phyloP scores from a whole-genome alignment of 805 yeast species.

The Priceomyces carsonii region DNA sequence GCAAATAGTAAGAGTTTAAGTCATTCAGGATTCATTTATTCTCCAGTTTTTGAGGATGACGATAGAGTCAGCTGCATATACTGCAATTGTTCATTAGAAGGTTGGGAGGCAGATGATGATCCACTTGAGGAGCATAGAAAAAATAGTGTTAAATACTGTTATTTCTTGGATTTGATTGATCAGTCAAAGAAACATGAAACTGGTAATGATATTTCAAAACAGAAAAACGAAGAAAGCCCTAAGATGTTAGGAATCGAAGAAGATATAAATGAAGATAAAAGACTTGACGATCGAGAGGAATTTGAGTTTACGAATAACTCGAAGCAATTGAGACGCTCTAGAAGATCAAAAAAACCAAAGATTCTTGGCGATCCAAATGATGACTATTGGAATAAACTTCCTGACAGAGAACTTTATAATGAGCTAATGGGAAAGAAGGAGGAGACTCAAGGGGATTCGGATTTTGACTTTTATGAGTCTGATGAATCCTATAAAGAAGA shows the following conservation, averaged over 20 bases:
- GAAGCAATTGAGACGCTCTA: slow-evolving; percentile 7
- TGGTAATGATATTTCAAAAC: no score
- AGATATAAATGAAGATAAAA: no score
- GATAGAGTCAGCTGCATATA: slow-evolving; percentile 37
- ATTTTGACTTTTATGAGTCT: background rate
- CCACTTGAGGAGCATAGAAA: slow-evolving; percentile 58
- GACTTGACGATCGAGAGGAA: no score
- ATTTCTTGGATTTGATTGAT: slow-evolving; percentile 20
- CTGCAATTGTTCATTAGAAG: slow-evolving; percentile 27
- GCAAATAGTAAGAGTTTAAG: slow-evolving; percentile 43
- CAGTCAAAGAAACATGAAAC: slow-evolving; percentile 1
- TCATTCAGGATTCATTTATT: slow-evolving; percentile 45
- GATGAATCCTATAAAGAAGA: background rate
- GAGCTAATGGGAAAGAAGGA: slow-evolving; percentile 2
- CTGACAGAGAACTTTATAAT: slow-evolving; percentile 18
- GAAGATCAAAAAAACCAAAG: slow-evolving; percentile 1
- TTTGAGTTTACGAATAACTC: no score
- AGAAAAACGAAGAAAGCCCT: background rate
- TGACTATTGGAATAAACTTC: slow-evolving; percentile 23
- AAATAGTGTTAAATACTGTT: slow-evolving; percentile 23
- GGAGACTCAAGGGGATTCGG: background rate
- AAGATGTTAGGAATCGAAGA: no score
- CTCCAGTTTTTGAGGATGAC: slow-evolving; percentile 28
- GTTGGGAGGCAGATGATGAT: slow-evolving; percentile 65
- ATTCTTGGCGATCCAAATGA: slow-evolving; percentile 18